phyloP scores from a whole-genome alignment of 2,329 filamentous ascomycete genomes.

The Fusarium torulosum region DNA sequence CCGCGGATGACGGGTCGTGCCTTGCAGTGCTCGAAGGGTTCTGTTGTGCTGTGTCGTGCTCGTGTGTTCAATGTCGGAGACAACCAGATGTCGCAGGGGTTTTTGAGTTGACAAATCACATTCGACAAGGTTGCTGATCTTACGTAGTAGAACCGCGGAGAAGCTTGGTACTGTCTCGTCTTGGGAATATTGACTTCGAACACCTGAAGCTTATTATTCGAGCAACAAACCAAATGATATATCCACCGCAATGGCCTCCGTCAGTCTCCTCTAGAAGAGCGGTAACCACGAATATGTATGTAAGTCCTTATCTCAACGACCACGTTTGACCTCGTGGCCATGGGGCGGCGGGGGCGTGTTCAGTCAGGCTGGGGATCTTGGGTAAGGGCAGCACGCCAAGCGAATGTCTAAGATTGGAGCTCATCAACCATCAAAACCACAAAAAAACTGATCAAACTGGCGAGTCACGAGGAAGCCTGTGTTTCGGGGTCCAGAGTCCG shows the following conservation, averaged over 20 bases:
- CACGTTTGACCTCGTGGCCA: slow-evolving; percentile 25
- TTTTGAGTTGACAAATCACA: slow-evolving; percentile 35
- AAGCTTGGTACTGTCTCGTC: slow-evolving; percentile 26
- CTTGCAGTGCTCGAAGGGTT: slow-evolving; percentile 44
- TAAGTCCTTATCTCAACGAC: slow-evolving; percentile 34
- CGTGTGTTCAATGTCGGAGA: slow-evolving; percentile 18
- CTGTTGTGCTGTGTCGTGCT: slow-evolving; percentile 32
- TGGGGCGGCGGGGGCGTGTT: slow-evolving; percentile 29
- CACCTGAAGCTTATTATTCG: slow-evolving; percentile 2
- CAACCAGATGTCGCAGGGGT: slow-evolving; percentile 30
- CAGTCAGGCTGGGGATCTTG: slow-evolving; percentile 23
- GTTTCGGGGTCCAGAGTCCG: slow-evolving; percentile 33
- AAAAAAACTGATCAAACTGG: slow-evolving; percentile 32
- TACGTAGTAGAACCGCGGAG: slow-evolving; percentile 44
- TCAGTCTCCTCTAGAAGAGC: slow-evolving; percentile 18
- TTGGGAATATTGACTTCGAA: slow-evolving; percentile 9
- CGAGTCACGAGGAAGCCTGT: slow-evolving; percentile 39
- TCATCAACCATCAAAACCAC: slow-evolving; percentile 33
- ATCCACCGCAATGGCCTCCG: background rate
- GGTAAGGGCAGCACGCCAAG: slow-evolving; percentile 32
- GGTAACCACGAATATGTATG: slow-evolving; percentile 34
- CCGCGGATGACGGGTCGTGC: slow-evolving; percentile 42
- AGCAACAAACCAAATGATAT: slow-evolving; percentile 7
- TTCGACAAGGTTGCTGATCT: slow-evolving; percentile 34
- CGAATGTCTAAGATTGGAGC: slow-evolving; percentile 38